Conservation (phyloP, 169 alveolate species). For the Eimeria acervulina region DNA sequence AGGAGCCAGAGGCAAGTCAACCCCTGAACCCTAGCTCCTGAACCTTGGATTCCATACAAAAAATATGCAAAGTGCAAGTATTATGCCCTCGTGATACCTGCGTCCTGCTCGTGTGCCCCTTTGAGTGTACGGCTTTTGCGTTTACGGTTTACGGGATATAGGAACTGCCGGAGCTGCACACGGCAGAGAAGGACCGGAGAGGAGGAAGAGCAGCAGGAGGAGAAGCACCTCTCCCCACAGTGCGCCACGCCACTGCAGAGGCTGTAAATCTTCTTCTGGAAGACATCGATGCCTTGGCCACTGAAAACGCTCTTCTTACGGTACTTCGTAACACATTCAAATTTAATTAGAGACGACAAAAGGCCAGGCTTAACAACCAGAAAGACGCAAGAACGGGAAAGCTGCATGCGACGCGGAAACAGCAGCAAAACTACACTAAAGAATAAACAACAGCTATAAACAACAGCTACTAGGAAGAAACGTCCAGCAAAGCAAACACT, state of each 20-base stretch:
- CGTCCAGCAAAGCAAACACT: too few relatives aligned
- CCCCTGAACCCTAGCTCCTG: not conserved
- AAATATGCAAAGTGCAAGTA: not conserved
- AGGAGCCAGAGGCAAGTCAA: slow-evolving; percentile 35
- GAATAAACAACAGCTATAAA: not conserved
- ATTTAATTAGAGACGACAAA: not conserved
- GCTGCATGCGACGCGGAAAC: not conserved
- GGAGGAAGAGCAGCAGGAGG: not conserved
- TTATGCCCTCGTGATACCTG: not conserved
- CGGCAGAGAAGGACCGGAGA: not conserved
- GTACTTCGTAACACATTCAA: not conserved
- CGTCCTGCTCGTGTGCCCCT: not conserved
- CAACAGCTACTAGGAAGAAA: too few relatives aligned
- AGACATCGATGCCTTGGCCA: slow-evolving; percentile 35
- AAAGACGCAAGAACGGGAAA: not conserved
- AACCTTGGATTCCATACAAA: not conserved
- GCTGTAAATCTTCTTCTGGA: slow-evolving; percentile 31
- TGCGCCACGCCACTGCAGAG: slow-evolving; percentile 32
- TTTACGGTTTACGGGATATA: not conserved
- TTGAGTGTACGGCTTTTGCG: not conserved
- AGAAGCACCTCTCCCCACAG: not conserved
- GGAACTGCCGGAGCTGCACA: not conserved
- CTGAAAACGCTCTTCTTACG: slow-evolving; percentile 53
- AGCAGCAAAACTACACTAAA: not conserved
- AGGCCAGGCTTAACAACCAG: too few relatives aligned